Base-by-base conservation (phyloP, 495 filamentous ascomycete genomes). In the Penicillium taxi region DNA sequence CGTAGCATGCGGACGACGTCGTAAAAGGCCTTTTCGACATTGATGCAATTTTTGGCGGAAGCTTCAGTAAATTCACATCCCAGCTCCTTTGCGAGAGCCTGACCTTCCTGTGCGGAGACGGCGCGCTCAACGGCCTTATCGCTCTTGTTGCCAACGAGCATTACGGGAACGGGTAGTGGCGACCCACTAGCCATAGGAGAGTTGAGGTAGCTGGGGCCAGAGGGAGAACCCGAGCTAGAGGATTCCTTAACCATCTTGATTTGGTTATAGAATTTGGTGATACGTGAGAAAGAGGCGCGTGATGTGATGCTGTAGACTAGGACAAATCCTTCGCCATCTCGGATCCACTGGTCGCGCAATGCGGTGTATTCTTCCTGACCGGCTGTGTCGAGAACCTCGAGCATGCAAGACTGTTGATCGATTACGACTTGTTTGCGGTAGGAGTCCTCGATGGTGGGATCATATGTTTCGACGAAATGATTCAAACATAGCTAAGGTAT, bases 341-440 rank as follows among this genome's bases (percentile, higher is more conserved):
- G 76, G 52, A 96, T 96, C 91, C 91, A 96, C 66, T 96, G 91
- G 58, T 98, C 91, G 48, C 91, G 74, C 52, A 96, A 70, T 24
- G 93, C 91, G 36, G 89, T 96, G 61, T 98, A 98, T 65, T 98
- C 91, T 66, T 98, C 91, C 63, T 98, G 93, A n/a, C 91, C 91
- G 21, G 91, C 91, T 20, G 93, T 98, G 68, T 98, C 91, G 41
- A 98, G 74, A 24, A 96, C 90, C 66, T 98, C 91, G 50, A 96
- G 75, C 91, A 98, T 96, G 69, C 91, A 96, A 14, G 91, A 84
- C 55, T 93, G 86, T 41, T 81, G 77, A 61, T 98, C 91, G 58
- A 96, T 96, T 44, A 96, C 90, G 38, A 94, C 89, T 66, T 96
- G 93, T 68, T 96, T 96, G 45, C 91, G 80, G 62, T 98, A 98